These are phyloP conservation scores for Apiospora phragmitis DNA, from an alignment of 2,329 filamentous ascomycete species.

Conservation along the genomic window DNA sequence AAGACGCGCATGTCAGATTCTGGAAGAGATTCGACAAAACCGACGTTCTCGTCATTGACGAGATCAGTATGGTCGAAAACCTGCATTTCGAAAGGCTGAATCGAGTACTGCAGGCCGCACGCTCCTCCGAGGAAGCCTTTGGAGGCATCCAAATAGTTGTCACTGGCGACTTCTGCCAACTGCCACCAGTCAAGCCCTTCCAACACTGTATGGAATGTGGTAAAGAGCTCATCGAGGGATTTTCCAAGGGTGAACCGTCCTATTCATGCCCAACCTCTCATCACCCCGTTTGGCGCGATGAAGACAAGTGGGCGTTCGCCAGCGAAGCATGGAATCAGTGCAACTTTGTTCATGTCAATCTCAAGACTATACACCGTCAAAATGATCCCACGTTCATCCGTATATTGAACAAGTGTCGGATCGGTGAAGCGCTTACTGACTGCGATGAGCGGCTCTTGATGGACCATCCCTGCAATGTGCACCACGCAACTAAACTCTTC, in stretches of 20 bases:
- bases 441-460: conserved; percentile 44
- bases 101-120: conserved; percentile 42
- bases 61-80: conserved; percentile 66
- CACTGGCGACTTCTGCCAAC: conserved; percentile 61
- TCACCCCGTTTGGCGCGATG: conserved; percentile 36
- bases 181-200: conserved; percentile 61
- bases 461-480: conserved; percentile 42
- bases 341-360: conserved; percentile 52
- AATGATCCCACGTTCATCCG: conserved; percentile 52
- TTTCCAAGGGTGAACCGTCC: conserved; percentile 18
- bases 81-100: conserved; percentile 53
- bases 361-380: conserved; percentile 59
- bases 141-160: conserved; percentile 56
- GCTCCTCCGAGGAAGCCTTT: conserved; percentile 28
- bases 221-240: conserved; percentile 25
- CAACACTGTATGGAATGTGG: conserved; percentile 51
- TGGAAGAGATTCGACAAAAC: conserved; percentile 41
- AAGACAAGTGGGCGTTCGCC: conserved; percentile 62
- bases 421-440: conserved; percentile 40
- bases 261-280: conserved; percentile 37
- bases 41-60: conserved; percentile 63
- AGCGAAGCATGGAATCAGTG: conserved; percentile 56
- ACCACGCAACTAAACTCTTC: conserved; percentile 46
- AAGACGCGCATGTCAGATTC: conserved; percentile 30
- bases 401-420: conserved; percentile 56